Base-by-base conservation (phyloP, 169 alveolate species). In the Cryptosporidium xiaoi region DNA sequence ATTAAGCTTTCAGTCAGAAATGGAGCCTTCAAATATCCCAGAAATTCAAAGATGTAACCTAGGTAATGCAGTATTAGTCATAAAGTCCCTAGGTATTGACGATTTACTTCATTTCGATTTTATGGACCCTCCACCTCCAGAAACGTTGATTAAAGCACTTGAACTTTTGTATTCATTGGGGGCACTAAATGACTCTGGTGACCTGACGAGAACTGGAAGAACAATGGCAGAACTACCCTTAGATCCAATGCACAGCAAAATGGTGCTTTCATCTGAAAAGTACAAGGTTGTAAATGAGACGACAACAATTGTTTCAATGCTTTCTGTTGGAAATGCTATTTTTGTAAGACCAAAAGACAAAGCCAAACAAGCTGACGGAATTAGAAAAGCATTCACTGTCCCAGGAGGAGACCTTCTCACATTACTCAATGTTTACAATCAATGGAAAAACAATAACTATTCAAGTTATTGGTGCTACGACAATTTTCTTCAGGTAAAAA, bases 81-180 rank as follows among this genome's bases (percentile, higher is more conserved):
- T 96, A 71, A 97, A 96, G 90, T 92, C 96, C 62, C 92, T 97
- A 46, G 99, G 99, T 0, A 98, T 99, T 68, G 99, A 99, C 84
- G 99, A 99, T 92, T 91, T 99, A 51, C 96, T 99, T 31, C 96
- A 98, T 91, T 99, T 99, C 92, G 99, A 99, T 94, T 99, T 97
- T 93, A 96, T 99, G 98, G 99, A 99, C 84, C 99, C 99, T 51
- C 99, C 99, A 1, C 97, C 99, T 31, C 99, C 99, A 2, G 99
- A 97, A 84, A 95, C 98, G 33, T 91, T 98, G 36, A 96, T 97
- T 46, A 94, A 97, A 89, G 99, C 99, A 24, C 92, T 98, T 55
- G 99, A 99, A 87, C 96, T 95, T 58, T 94, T 98, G 24, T 98
- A 98, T 89, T 99, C 99, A 31, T 91, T 98, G 64, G 99, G 99